phyloP scores from a whole-genome alignment of 1,139 yeast genomes.

The Hansenula sp. region DNA sequence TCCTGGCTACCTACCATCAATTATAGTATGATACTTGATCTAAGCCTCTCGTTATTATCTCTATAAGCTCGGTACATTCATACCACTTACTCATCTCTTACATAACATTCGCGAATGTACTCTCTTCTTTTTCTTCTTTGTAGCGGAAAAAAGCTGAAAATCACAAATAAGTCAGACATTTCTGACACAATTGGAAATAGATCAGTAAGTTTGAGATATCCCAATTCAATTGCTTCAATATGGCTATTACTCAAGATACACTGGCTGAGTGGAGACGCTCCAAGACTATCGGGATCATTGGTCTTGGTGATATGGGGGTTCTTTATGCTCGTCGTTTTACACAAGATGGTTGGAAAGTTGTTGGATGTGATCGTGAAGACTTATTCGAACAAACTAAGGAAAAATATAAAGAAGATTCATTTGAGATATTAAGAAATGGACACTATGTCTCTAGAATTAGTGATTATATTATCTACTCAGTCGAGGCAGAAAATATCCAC shows the following conservation, averaged over 20 bases:
- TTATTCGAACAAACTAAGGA: slow-evolving; percentile 43
- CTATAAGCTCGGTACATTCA: too few relatives aligned
- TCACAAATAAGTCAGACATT: too few relatives aligned
- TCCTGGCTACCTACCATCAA: too few relatives aligned
- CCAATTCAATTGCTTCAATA: too few relatives aligned
- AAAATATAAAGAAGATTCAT: slow-evolving; percentile 39
- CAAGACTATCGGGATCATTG: slow-evolving; percentile 81
- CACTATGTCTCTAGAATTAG: slow-evolving; percentile 75
- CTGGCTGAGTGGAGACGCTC: slow-evolving; percentile 29
- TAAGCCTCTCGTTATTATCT: too few relatives aligned
- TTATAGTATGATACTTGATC: too few relatives aligned
- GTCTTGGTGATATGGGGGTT: slow-evolving; percentile 95
- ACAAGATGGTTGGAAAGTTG: slow-evolving; percentile 84
- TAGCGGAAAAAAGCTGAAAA: too few relatives aligned
- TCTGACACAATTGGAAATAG: too few relatives aligned
- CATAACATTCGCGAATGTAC: too few relatives aligned
- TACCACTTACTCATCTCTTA: too few relatives aligned
- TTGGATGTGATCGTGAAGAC: slow-evolving; percentile 87
- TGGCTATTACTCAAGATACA: background rate
- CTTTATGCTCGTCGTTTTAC: slow-evolving; percentile 77
- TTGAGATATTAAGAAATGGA: slow-evolving; percentile 68
- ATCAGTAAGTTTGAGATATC: too few relatives aligned
- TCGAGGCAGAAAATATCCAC: slow-evolving; percentile 80
- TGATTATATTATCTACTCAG: slow-evolving; percentile 84
- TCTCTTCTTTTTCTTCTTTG: too few relatives aligned